phyloP scores from a whole-genome alignment of 345 rosid genomes.

The Syzygium aqueum region DNA sequence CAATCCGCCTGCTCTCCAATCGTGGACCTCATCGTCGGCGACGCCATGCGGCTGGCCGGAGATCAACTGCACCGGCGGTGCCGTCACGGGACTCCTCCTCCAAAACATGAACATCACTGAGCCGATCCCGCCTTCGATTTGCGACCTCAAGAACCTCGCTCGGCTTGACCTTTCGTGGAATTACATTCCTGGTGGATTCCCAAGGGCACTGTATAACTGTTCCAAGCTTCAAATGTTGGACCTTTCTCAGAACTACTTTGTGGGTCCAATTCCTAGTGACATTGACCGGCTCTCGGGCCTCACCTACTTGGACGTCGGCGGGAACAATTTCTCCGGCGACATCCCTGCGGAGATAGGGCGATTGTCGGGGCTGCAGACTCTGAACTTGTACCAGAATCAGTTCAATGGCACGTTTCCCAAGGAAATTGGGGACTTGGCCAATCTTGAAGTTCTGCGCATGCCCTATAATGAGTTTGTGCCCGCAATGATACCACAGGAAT shows the following conservation, averaged over 20 bases:
- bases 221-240: conserved; percentile 42
- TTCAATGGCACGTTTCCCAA: conserved; percentile 72
- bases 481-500: conserved; percentile 51
- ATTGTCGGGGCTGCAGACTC: conserved; percentile 25
- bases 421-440: conserved; percentile 60
- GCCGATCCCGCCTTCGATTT: conserved; percentile 43
- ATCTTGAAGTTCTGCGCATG: conserved; percentile 39
- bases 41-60: conserved; percentile 60
- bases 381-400: conserved; percentile 27
- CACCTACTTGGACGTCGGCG: conserved; percentile 31
- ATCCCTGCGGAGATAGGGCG: conserved; percentile 49
- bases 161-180: conserved; percentile 32
- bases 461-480: conserved; percentile 46
- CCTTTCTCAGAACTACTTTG: conserved; percentile 59
- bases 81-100: conserved; percentile 40
- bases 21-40: conserved; percentile 50
- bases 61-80: conserved; percentile 32
- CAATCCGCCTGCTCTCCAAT: conserved; percentile 40
- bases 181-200: conserved; percentile 53
- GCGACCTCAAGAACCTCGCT: conserved; percentile 54
- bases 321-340: conserved; percentile 59
- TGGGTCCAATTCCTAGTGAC: conserved; percentile 57
- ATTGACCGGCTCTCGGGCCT: conserved; percentile 44
- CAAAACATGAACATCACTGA: conserved; percentile 17
- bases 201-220: conserved; percentile 49